Evolutionary conservation across 129 eudicot genomes (phyloP).

Genomic region (Lactuca sativa): DNA sequence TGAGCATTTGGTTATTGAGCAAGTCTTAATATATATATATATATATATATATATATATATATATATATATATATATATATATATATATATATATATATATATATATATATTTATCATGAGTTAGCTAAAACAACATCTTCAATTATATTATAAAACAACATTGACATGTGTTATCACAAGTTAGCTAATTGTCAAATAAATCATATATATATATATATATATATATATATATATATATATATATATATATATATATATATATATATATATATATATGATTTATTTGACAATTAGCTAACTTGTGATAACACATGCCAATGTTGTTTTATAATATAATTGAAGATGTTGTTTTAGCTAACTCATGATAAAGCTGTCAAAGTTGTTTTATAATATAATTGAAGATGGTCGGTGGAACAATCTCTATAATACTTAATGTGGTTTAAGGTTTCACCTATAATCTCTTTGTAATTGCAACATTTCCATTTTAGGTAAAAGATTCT

Average conservation of each 20-base stretch:
- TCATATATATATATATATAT: slow-evolving; percentile 2
- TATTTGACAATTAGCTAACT: neutral
- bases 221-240: too few relatives aligned
- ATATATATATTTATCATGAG: slow-evolving; percentile 16
- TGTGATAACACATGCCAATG: too few relatives aligned
- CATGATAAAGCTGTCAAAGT: slow-evolving; percentile 15
- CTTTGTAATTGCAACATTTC: slow-evolving; percentile 22
- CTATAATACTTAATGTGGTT: slow-evolving; percentile 31
- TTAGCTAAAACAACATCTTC: too few relatives aligned
- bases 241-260: too few relatives aligned
- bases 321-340: too few relatives aligned
- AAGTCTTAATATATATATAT: neutral
- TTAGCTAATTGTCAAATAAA: neutral
- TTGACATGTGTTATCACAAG: too few relatives aligned
- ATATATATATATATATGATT: slow-evolving; percentile 6
- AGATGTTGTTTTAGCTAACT: neutral
- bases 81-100: too few relatives aligned
- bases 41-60: too few relatives aligned
- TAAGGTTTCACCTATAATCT: slow-evolving; percentile 41
- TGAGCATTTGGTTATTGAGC: slow-evolving; percentile 23
- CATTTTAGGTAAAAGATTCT: slow-evolving; percentile 5
- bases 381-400: slow-evolving; percentile 29
- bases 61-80: too few relatives aligned
- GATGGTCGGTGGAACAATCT: slow-evolving; percentile 62
- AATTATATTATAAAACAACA: too few relatives aligned